Evolutionary conservation across 352 stramenopile species (phyloP), one percentile per base, ranked within the genome.

Genomic region (Phytopythium cucurbitacearum): DNA sequence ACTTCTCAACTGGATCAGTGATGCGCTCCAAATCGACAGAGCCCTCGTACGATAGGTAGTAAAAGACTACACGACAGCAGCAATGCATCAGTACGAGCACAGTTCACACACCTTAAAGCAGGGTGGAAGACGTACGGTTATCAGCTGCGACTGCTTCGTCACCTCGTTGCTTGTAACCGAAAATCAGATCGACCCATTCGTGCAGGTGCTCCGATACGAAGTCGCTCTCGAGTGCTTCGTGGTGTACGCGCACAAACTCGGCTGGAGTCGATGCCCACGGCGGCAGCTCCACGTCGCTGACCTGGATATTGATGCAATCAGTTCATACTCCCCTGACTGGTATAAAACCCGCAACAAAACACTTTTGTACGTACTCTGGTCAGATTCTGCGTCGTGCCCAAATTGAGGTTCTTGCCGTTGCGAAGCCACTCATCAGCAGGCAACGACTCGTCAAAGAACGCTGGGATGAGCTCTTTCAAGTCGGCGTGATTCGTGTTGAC

Each of bases 391-490:
- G 93, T 79, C 5, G 83, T 98, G 8, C 97, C 97, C 15, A 99
- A 88, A 64, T 98, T 91, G 51, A 99, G 89, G 45, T 97, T 86
- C 62, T 98, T 98, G 2, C 69, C 64, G 66, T 99, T 99, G 54
- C 85, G 81, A 41, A 99, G 78, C 80, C 99, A 99, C 42, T 91
- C 78, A 3, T 87, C 71, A 3, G 78, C 62, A 0, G 67, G 48
- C 1, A 96, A 67, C 33, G 94, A 88, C 10, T 97, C 90, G 50
- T 96, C 95, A 67, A 98, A 99, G 72, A 98, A 99, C 65, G 98
- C 97, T 4, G 97, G 97, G 15, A 97, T 99, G 7, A 99, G 74
- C 65, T 99, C 97, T 71, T 99, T 99, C 6, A 99, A 80, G 66
- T 99, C 97, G 3, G 89, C 89, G 40, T 97, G 87, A 41, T 91